Evolutionary conservation across 441 rosid species (phyloP), one percentile per base, ranked within the genome.

Genomic region (Daphne laureola): DNA sequence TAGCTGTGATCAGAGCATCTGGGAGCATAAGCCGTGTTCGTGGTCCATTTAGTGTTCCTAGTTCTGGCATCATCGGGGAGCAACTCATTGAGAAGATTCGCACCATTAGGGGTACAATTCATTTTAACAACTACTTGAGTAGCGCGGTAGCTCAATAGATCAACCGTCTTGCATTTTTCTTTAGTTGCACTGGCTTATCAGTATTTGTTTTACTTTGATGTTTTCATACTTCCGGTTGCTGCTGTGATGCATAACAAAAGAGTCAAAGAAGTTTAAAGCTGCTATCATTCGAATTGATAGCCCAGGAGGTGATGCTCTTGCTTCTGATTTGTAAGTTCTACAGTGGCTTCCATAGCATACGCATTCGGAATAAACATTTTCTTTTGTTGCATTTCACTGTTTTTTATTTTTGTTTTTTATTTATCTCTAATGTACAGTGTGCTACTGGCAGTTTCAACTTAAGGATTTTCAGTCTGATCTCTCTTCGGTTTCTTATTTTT

Each of bases 251-350:
- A 31, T 31, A 31, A 6, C 50, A 55, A 65, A 55, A 92, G 98
- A 86, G 64, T 79, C 86, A 25, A 83, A 84, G 68, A 84, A 61
- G 72, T 86, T 68, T 69, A 92, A 92, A 68, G 96, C 96, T 67
- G 94, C 81, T 64, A 73, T 92, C 66, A 74, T 92, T 58, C 86
- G 98, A 59, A 92, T 92, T 55, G 95, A 92, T 69, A 92, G 98
- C 71, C 98, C 96, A 51, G 98, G 98, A 68, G 96, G 98, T 31
- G 98, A 88, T 81, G 98, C 96, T 65, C 93, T 91, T 54, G 98
- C 98, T 67, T 91, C 98, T 67, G 98, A 91, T 77, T 74, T 91
- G 98, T 91, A 83, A 91, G 98, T 88, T 50, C 58, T 69, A 49
- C 47, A 67, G 17, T 38, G 27, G 27, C 53, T 12, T 35, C 7